These are phyloP conservation scores for Chytriomyces hyalinus DNA, from an alignment of 192 early-diverging fungal genomes.

Conservation along the genomic window DNA sequence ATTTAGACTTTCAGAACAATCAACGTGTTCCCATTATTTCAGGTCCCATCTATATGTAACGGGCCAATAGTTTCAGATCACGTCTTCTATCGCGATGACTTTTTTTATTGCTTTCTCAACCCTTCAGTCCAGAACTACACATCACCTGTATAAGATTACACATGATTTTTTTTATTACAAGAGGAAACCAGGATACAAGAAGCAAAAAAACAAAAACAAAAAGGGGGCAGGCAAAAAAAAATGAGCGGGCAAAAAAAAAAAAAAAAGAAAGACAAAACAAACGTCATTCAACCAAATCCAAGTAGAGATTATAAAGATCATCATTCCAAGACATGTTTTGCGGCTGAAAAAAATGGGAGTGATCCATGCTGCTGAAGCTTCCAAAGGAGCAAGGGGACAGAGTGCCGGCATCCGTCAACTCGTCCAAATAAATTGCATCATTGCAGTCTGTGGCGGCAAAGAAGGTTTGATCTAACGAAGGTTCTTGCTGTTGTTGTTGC, in stretches of 20 bases:
- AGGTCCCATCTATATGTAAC: too few relatives aligned
- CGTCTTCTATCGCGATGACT: too few relatives aligned
- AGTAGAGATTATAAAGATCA: neutral
- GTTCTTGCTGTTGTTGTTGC: neutral
- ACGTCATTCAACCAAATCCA: neutral
- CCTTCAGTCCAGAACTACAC: neutral
- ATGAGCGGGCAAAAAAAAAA: neutral
- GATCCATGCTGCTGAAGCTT: neutral
- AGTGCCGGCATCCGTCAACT: neutral
- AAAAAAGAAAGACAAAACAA: too few relatives aligned
- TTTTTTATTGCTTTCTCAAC: too few relatives aligned
- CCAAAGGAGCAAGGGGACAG: neutral
- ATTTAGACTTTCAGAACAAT: too few relatives aligned
- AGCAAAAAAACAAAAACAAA: too few relatives aligned
- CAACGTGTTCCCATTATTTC: too few relatives aligned
- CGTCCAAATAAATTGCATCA: neutral
- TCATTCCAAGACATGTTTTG: slow-evolving; percentile 4
- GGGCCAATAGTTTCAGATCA: too few relatives aligned
- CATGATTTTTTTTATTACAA: neutral
- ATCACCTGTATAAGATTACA: neutral
- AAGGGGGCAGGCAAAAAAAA: too few relatives aligned
- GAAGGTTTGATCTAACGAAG: neutral
- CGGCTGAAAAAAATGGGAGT: neutral
- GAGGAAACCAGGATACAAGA: neutral
- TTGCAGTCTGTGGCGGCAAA: neutral